Base-by-base conservation (phyloP, 805 yeast species). In the Yamadazyma philogaea region DNA sequence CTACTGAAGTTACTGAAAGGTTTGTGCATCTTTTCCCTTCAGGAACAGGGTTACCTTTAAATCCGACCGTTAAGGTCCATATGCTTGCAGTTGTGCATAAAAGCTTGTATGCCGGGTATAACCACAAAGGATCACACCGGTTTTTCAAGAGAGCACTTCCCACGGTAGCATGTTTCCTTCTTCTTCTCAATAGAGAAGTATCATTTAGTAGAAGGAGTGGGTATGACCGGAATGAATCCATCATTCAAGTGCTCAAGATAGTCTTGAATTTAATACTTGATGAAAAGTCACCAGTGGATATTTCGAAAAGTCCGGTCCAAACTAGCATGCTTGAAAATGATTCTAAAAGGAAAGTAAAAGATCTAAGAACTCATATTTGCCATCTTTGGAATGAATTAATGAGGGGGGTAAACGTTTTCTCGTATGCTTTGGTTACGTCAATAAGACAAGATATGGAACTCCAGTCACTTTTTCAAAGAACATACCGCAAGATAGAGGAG, bases 251-350 rank as follows among this genome's bases (percentile, higher is more conserved):
- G 10, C 54, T 63, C 30, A 47, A 51, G 16, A 30, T 47, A 12
- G 40, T 64, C n/a, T 35, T 65, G 18, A 49, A 45, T 7, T 27
- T 38, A 1, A 17, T 52, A 7, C 34, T 57, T 7, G 43, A 40
- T 15, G 45, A 42, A 14, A 21, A 35, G 4, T 6, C 21, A 10
- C 40, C 30, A 5, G 15, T 46, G 7, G 62, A 56, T 27, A 39
- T 68, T 2, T 68, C 72, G 72, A 56, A 56, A 27, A 64, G 65
- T 42, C 74, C 74, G 0, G 49, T 56, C 6, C 50, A 47, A 15
- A 53, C 68, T 1, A 33, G 26, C 2, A 49, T 62, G 34, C 39
- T 43, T 17, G 56, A 45, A 6, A 39, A 50, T 14, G 54, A 45
- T 6, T 36, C 54, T 1, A 49, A 47, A 15, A 50, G 47, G 33